Base-by-base conservation (phyloP, 495 filamentous ascomycete species). In the Melanomma pulvis-pyrius region DNA sequence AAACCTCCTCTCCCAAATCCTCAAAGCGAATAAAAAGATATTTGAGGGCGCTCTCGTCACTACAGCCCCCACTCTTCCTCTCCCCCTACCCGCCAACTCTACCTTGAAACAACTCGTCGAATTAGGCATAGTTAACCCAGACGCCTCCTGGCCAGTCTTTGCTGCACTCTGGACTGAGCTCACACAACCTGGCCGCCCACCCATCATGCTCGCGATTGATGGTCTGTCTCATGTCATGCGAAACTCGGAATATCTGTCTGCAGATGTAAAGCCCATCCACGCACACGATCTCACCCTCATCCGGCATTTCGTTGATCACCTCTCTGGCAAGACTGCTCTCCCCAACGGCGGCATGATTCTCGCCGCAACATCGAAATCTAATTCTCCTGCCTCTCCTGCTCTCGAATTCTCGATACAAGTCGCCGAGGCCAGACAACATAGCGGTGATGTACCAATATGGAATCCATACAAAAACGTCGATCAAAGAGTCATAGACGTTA, bases 251-350 rank as follows among this genome's bases (percentile, higher is more conserved):
- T 98, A 98, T 78, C 86, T 88, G 56, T 81, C 82, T 26, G 73
- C 86, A 0, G 79, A 86, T 24, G 88, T 83, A 71, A 80, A 90
- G 56, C 83, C 78, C 21, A 90, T 98, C 71, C 94, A 98, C 81
- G 83, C 94, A 19, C 91, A 96, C 78, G 88, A 97, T 71, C 82
- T 98, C 29, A 82, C 84, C 8, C 81, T 96, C 41, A 82, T 94
- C 25, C 81, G 83, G n/a, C 83, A 88, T 58, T 97, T 96, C 79
- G 73, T 89, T 25, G 84, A 87, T 13, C 81, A 87, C 60, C 81
- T 98, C 12, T 79, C 81, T 60, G 90, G 90, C 32, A 71, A 73
- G 54, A 72, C 65, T 1, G 47, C 71, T 26, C 83, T 98, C 50
- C 81, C 87, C 21, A 91, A 92, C 71, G 93, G 94, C 59, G 92